These are phyloP conservation scores for Candida arabinofermentans DNA, from an alignment of 805 yeast species.

Conservation along the genomic window DNA sequence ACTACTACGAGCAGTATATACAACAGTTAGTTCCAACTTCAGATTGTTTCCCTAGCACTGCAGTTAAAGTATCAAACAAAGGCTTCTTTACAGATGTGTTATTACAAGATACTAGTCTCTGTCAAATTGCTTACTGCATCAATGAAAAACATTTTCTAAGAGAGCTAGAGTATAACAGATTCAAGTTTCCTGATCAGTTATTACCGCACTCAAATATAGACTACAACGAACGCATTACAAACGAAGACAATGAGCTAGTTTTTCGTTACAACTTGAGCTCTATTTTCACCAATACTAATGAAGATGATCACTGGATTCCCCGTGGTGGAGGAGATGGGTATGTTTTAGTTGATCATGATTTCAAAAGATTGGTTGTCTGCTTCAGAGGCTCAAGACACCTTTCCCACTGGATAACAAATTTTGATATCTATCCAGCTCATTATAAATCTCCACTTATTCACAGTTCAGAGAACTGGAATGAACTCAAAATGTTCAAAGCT, in stretches of 20 bases:
- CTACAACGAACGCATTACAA: constrained; percentile 6
- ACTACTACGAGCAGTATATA: background rate
- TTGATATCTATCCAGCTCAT: constrained; percentile 11
- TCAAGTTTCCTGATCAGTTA: constrained; percentile 12
- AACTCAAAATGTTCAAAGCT: constrained; percentile 2
- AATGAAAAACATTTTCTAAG: constrained; percentile 11
- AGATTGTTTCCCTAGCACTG: background rate
- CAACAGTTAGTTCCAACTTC: background rate
- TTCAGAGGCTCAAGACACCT: constrained; percentile 17
- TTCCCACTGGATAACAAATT: constrained; percentile 19
- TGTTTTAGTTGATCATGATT: constrained; percentile 14
- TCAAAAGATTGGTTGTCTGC: constrained; percentile 8
- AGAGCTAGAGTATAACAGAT: constrained; percentile 4
- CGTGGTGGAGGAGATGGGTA: constrained; percentile 23
- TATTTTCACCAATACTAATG: constrained; percentile 7
- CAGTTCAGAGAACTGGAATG: constrained; percentile 6
- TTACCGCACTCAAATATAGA: constrained; percentile 6
- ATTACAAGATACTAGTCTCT: constrained; percentile 2
- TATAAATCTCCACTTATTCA: constrained; percentile 7
- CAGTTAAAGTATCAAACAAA: background rate
- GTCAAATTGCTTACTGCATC: constrained; percentile 21
- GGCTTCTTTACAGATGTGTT: background rate
- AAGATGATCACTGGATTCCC: constrained; percentile 3
- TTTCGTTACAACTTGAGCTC: constrained; percentile 12
- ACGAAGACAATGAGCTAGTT: background rate